Evolutionary conservation across 768 basidiomycete genomes (phyloP).

Genomic region (Russula olivacea): DNA sequence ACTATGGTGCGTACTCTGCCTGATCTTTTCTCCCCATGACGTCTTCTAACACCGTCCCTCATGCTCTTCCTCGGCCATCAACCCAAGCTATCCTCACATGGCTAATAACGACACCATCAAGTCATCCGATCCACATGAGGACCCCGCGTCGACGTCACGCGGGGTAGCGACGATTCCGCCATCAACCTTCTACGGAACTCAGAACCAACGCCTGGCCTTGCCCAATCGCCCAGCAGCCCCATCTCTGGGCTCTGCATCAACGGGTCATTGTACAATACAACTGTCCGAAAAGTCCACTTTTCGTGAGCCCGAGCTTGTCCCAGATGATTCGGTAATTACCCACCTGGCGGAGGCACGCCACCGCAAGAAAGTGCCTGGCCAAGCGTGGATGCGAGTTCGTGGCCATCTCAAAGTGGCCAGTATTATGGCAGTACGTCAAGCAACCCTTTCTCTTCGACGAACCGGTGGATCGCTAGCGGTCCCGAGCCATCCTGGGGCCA

Average conservation of each 20-base stretch:
- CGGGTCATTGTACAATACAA: slow-evolving; percentile 29
- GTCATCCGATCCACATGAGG: slow-evolving; percentile 1
- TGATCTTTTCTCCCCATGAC: too few species aligned
- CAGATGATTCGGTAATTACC: slow-evolving; percentile 24
- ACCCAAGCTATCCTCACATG: not conserved
- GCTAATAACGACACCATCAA: slow-evolving; percentile 7
- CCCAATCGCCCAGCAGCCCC: slow-evolving; percentile 32
- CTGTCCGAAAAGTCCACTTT: slow-evolving; percentile 29
- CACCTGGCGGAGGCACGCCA: slow-evolving; percentile 8
- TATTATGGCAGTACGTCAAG: slow-evolving; percentile 13
- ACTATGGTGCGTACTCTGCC: too few species aligned
- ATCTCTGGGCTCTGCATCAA: slow-evolving; percentile 35
- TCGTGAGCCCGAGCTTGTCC: slow-evolving; percentile 32
- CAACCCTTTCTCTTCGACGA: slow-evolving; percentile 7
- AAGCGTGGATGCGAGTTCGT: not conserved
- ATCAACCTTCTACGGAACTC: slow-evolving; percentile 19
- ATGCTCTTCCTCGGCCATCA: too few species aligned
- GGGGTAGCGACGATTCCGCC: slow-evolving; percentile 29
- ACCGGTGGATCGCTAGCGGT: slow-evolving; percentile 19
- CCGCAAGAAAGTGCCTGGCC: slow-evolving; percentile 14
- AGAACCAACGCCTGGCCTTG: slow-evolving; percentile 31
- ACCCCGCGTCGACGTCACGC: not conserved
- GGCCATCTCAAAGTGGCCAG: slow-evolving; percentile 10
- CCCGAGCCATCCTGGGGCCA: slow-evolving; percentile 10
- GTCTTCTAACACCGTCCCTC: too few species aligned